Percentiles rank a stretch among this genome's conserved stretches.
phyloP scores from a whole-genome alignment of 2,329 filamentous ascomycete genomes.

The Talaromyces albobiverticillius region DNA sequence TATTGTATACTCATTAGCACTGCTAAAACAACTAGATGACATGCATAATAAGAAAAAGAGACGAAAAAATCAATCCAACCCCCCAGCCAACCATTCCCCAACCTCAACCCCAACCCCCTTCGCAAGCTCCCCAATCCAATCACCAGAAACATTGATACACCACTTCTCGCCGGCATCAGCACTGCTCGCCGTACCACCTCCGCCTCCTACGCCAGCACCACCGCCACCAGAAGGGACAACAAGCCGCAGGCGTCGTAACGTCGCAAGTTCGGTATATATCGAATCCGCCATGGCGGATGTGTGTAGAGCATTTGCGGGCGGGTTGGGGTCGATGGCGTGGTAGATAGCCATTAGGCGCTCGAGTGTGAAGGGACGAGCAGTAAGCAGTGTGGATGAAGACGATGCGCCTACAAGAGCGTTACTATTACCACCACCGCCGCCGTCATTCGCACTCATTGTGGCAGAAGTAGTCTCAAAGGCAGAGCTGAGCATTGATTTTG shows the following conservation, averaged over 20 bases:
- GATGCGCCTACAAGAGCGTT: conserved; percentile 18
- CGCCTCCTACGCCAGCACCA: conserved; percentile 19
- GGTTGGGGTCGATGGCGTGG: conserved; percentile 46
- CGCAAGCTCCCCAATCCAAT: conserved; percentile 46
- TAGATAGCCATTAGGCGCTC: conserved; percentile 48
- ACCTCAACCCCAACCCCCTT: conserved; percentile 45
- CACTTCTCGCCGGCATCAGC: conserved; percentile 46
- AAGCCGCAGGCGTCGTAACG: conserved; percentile 44
- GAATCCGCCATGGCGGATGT: conserved; percentile 39
- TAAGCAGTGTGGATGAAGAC: conserved; percentile 39
- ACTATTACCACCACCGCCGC: neutral
- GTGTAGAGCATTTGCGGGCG: conserved; percentile 38
- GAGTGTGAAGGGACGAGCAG: conserved; percentile 42
- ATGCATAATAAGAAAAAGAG: neutral
- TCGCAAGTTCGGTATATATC: conserved; percentile 46
- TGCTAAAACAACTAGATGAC: no score
- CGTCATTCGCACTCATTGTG: conserved; percentile 27
- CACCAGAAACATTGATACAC: conserved; percentile 47
- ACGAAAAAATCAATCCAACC: conserved; percentile 28
- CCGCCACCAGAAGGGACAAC: conserved; percentile 39
- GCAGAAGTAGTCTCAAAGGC: conserved; percentile 39
- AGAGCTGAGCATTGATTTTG: conserved; percentile 38
- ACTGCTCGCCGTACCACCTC: conserved; percentile 27
- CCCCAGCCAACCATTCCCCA: conserved; percentile 43
- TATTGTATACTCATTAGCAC: no score